Evolutionary conservation across 1,139 yeast genomes (phyloP), one percentile per base, ranked within the genome.

Genomic region (Blastobotrys apis): DNA sequence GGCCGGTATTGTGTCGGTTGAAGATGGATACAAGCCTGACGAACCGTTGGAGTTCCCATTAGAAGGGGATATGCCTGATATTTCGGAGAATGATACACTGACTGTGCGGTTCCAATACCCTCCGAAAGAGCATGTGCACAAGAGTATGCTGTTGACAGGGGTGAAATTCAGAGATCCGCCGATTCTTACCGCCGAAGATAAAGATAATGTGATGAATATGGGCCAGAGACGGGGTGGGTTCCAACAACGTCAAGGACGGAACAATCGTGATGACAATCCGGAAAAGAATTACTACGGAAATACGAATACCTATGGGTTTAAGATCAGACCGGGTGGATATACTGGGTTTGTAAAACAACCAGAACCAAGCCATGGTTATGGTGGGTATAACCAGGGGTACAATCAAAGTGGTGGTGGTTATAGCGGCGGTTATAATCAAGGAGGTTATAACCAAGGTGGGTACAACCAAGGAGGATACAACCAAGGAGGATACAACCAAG

Each of bases 71-170:
- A 79, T 12, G 51, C 65, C 65, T 2, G 80, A 80, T 53, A 63
- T 92, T 31, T 72, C 78, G 16, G 78, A 78, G 23, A 68, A 69
- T 41, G 68, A 75, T 17, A 80, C 78, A 50, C 62, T 87, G 46
- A 77, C 75, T 44, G 69, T 80, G 2, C 69, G 70, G 41, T 92
- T 83, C 59, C 63, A 70, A 37, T 76, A 84, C 75, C 80, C 82
- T 0, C 53, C 51, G 39, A 48, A 54, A 39, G 37, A 48, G 27
- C 57, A 54, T 6, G 52, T 49, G 13, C 68, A 69, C 44, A 92
- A 92, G 61, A 83, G 95, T 2, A 84, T 92, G 85, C 69, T 92
- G 21, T 66, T 92, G 50, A 84, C 81, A 44, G 97, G 97, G 0
- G 85, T 73, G 55, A 78, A 81, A 48, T 74, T 87, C 2, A 81